Evolutionary conservation across 1,284 basidiomycete genomes (phyloP), one percentile per base, ranked within the genome.

Genomic region (Peniophora sp.): DNA sequence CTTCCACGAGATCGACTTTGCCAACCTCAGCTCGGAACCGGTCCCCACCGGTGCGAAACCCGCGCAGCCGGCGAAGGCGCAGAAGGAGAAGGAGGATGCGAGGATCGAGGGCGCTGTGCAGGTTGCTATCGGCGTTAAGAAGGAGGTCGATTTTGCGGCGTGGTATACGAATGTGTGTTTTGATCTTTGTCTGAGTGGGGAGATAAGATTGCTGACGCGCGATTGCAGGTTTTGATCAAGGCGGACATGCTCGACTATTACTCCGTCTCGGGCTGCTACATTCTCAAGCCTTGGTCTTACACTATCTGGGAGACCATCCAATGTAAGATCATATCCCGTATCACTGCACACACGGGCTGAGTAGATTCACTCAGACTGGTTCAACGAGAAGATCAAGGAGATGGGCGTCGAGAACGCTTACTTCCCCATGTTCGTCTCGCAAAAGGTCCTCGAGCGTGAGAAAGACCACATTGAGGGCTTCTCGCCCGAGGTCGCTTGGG

Each of bases 401-500:
- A 79, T 97, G 62, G 97, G 88, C 44, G 95, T 99, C 27, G 90
- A 97, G 66, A 98, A 99, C 69, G 87, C 93, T 42, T 99, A 97
- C 66, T 99, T 99, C 79, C 97, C 96, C 14, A 97, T 99, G 93
- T 98, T 99, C 62, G 92, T 99, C 48, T 97, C 94, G 0, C 71
- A 80, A 51, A 92, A 92, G 54, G 92, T 97, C 35, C 81, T 99
- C 50, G 95, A 99, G 70, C 80, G 88, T 47, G 96, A 99, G 69
- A 99, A 99, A 75, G 88, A 99, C 62, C 96, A 99, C 68, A 94
- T 99, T 57, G 97, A 98, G 67, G 96, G 96, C n/a, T 99, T 99
- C 69, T 97, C 96, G 55, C 95, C 96, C 1, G 96, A 99, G 69
- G 97, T 99, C 34, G 97, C 96, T 23, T 99, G 96, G 97, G 97